Evolutionary conservation across 495 filamentous ascomycete genomes (phyloP), one percentile per base, ranked within the genome.

Genomic region (Penicillium steckii): DNA sequence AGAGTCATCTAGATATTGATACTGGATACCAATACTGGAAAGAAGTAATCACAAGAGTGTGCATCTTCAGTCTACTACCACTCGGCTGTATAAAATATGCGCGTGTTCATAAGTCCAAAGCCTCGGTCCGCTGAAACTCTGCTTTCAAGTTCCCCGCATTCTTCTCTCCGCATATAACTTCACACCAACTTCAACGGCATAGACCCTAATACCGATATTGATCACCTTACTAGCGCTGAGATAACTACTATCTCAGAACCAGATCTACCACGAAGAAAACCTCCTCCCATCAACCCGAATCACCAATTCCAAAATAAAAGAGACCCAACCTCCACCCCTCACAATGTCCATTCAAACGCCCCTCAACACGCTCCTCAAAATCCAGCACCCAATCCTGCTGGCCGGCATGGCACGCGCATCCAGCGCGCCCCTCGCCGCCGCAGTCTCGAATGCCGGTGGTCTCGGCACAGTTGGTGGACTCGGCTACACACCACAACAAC

Each of bases 381-480:
- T 95, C 74, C 69, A 84, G 37, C 87, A 94, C 73, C 90, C 90
- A 46, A 85, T 96, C 72, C 67, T 95, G 48, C 85, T 95, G 32
- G 91, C 90, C 30, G 90, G 91, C 53, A 96, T 96, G 91, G 90
- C 90, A 4, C 83, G 86, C 56, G 87, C 86, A 17, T 90, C 86
- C 6, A 83, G 85, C 56, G 89, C 85, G 0, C 76, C 76, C 15
- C 84, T 96, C 35, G 91, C 91, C 10, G 89, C 91, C 3, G 90
- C 91, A 18, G 90, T 96, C 41, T 89, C 84, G 68, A 94, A 96
- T 67, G 88, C 89, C 8, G 91, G 91, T 62, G 90, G 90, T 8
- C 81, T 96, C 10, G 91, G 91, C 57, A 85, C 85, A 25, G 84
- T 96, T 53, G 90, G 91, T 46, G 91, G 91, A 21, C 82, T 95